phyloP scores from a whole-genome alignment of 345 rosid genomes.

The Raphanus sativus region DNA sequence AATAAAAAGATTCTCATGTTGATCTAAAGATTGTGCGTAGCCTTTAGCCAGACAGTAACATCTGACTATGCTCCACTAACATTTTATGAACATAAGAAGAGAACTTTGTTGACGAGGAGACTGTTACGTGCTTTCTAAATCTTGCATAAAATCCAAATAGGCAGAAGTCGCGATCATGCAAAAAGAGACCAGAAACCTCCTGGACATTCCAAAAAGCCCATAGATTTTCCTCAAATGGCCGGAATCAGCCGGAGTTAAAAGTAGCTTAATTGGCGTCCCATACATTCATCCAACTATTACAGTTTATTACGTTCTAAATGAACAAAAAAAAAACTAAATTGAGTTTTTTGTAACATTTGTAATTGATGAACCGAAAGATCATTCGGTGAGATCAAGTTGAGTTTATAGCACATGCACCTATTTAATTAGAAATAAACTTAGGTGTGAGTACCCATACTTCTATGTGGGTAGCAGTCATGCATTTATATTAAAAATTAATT shows the following conservation, averaged over 20 bases:
- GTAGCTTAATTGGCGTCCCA: not conserved
- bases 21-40: not conserved
- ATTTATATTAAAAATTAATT: not conserved
- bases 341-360: not conserved
- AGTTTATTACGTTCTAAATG: not conserved
- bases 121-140: not conserved
- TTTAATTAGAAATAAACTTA: slow-evolving; percentile 12
- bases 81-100: not conserved
- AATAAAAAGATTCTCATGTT: not conserved
- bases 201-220: not conserved
- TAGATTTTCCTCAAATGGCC: not conserved
- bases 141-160: not conserved
- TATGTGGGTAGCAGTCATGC: slow-evolving; percentile 27
- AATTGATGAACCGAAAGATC: not conserved
- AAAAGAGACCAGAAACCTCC: not conserved
- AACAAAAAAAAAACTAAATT: not conserved
- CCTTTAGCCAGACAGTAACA: not conserved
- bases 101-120: not conserved
- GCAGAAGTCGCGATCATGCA: not conserved
- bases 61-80: not conserved
- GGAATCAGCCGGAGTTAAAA: not conserved
- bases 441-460: slow-evolving; percentile 28
- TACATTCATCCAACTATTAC: not conserved
- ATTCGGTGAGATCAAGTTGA: slow-evolving; percentile 8
- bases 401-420: slow-evolving; percentile 25